Base-by-base conservation (phyloP, 768 basidiomycete genomes). In the Naematelia aurantialba region DNA sequence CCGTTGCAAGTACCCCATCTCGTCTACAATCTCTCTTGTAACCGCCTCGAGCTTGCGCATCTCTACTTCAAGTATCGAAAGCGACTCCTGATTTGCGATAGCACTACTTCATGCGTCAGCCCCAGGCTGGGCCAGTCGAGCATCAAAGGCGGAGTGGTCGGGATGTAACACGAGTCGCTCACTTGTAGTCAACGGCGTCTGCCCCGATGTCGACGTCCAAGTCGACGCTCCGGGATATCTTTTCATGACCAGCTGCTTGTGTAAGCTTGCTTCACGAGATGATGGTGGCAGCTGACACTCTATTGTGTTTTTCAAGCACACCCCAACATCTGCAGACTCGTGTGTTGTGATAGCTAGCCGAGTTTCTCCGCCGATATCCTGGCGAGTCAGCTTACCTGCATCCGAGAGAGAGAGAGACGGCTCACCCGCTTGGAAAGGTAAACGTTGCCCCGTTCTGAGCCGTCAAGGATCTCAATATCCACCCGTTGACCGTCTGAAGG, bases 111-210 rank as follows among this genome's bases (percentile, higher is more conserved):
- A n/a, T 60, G 24, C 34, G 57, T 34, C 42, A 17, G 48, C 59
- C 25, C n/a, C 30, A 49, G 14, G 5, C 10, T 3, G 3, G 19
- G 27, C 61, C 46, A 56, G 42, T 26, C 29, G 50, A 45, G 27
- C 14, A 24, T 39, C 4, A 11, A 2, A n/a, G n/a, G n/a, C n/a
- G n/a, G n/a, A n/a, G n/a, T n/a, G n/a, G n/a, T n/a, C n/a, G n/a
- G n/a, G n/a, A n/a, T n/a, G n/a, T n/a, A n/a, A n/a, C n/a, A n/a
- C n/a, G n/a, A n/a, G 26, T 19, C 10, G 80, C 88, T 63, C 71
- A 94, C 92, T 99, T 98, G 83, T 98, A 98, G 79, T 99, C 96
- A 34, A 98, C 87, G 1, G 96, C 96, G 70, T 98, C 94, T 12
- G 94, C 93, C 30, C 96, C 96, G 76, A 99, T 93, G 72, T 99